Evolutionary conservation across 306 rosid genomes (phyloP), one percentile per base, ranked within the genome.

Genomic region (Pyrus bretschneideri): DNA sequence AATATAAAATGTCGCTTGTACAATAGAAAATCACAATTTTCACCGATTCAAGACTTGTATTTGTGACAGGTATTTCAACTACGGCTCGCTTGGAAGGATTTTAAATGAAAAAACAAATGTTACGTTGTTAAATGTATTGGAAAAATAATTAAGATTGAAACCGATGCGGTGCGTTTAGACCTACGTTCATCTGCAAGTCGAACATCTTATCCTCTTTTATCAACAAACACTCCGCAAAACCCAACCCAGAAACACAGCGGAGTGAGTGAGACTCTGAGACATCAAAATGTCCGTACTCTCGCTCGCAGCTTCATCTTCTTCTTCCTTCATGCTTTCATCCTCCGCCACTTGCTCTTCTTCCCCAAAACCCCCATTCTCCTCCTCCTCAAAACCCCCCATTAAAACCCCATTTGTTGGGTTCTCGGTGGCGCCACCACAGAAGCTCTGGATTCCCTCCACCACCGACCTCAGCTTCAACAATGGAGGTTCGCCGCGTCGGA

Each of bases 261-360:
- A 14, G 6, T 14, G 3, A 15, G 62, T 6, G 81, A n/a, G 72
- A 21, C 75, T 11, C 51, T 23, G 72, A 7, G 52, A 77, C 30
- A 58, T 35, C 6, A 80, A 42, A 29, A 75, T 84, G 88, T 78
- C 85, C 4, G 4, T 71, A 9, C 75, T 78, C 54, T 78, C 85
- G 64, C 76, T 75, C 66, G 66, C 85, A 67, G 75, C 81, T 78
- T 75, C 82, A 21, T 78, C 94, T 38, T 65, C 92, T 46, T 86
- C 90, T 1, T 51, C 55, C 55, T 65, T 77, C 17, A 55, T 79
- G 3, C 71, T 81, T 23, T 75, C 89, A 30, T 77, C 81, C 15
- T 78, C 89, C 40, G 70, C 83, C 17, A 44, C 81, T 15, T 72
- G 83, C 23, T 81, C 91, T 54, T 78, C 85, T 61, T 23, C 84